A percentile compares a stretch with the other conserved stretches of the same genome.
Conservation (phyloP, 352 stramenopile species). For the Globisporangium spiculum region DNA sequence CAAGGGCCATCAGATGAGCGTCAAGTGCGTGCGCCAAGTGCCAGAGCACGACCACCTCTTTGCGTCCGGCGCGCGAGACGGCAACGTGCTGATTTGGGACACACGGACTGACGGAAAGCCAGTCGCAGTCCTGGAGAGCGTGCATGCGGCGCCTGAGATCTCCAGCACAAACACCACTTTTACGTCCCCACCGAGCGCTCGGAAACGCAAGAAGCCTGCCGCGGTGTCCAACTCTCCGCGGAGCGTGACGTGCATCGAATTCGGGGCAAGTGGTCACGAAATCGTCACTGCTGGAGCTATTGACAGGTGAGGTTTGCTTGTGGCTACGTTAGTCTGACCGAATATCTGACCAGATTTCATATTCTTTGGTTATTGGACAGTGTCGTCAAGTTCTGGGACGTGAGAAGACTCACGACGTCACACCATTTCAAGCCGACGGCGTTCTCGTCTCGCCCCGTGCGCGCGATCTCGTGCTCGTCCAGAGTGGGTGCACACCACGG, state of each 20-base stretch:
- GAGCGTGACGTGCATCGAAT: constrained; percentile 76
- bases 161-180: constrained; percentile 24
- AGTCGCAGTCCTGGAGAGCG: constrained; percentile 30
- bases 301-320: constrained; percentile 28
- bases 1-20: constrained; percentile 61
- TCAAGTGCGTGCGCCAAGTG: constrained; percentile 70
- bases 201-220: constrained; percentile 22
- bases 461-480: constrained; percentile 41
- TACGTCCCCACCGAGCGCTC: constrained; percentile 29
- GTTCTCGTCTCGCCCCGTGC: constrained; percentile 24
- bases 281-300: constrained; percentile 55
- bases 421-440: constrained; percentile 20
- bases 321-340: neutral
- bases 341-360: neutral
- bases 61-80: constrained; percentile 59
- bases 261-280: constrained; percentile 35
- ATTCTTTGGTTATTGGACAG: constrained; percentile 8
- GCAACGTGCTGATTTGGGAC: constrained; percentile 65
- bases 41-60: constrained; percentile 33
- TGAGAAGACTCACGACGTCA: constrained; percentile 33
- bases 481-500: constrained; percentile 34
- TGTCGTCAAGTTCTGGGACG: constrained; percentile 70
- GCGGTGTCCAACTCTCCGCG: constrained; percentile 25
- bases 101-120: constrained; percentile 22
- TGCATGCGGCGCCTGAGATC: constrained; percentile 29